Evolutionary conservation across 257 asterid genomes (phyloP), one percentile per base, ranked within the genome.

Genomic region (Cynanchum wilfordii): DNA sequence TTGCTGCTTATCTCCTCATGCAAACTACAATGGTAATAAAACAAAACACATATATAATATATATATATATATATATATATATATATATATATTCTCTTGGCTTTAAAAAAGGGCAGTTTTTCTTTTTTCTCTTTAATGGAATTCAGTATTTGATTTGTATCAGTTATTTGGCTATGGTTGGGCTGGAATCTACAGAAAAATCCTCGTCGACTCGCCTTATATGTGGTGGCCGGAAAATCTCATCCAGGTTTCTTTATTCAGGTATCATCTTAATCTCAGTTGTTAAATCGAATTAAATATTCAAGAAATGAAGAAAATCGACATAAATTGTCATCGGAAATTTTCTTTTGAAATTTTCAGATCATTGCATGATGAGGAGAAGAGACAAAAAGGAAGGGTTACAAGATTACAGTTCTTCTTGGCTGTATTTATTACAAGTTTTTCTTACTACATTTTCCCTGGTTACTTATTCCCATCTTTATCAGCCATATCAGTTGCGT

Each of bases 191-290:
- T 86, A 82, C 44, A 74, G 96, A 77, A 75, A 72, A 50, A 63
- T 80, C 10, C 76, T 90, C 8, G 90, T 90, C 50, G 95, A 90
- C 56, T 87, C 95, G 16, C 91, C 93, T 0, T 87, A 66, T 44
- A 90, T 90, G 96, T 90, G 96, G 96, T 90, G 96, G 96, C 96
- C 96, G 5, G 88, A 81, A 24, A 85, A 69, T 79, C 56, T 88
- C 81, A 69, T 89, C 38, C 71, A 84, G 3, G 87, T 90, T 52
- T 88, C 96, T 10, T 74, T 90, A 56, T 90, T 88, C 85, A 85
- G 96, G 96, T 86, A 75, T 10, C 1, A 5, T 7, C 2, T 3
- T n/a, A 4, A 30, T 33, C 5, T 33, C 5, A 0, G 4, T 33
- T 3, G 4, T 33, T 33, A 33, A 33, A 33, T 33, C 6, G 38